phyloP scores from a whole-genome alignment of 1,284 basidiomycete genomes.

The Clitocybe nebularis region DNA sequence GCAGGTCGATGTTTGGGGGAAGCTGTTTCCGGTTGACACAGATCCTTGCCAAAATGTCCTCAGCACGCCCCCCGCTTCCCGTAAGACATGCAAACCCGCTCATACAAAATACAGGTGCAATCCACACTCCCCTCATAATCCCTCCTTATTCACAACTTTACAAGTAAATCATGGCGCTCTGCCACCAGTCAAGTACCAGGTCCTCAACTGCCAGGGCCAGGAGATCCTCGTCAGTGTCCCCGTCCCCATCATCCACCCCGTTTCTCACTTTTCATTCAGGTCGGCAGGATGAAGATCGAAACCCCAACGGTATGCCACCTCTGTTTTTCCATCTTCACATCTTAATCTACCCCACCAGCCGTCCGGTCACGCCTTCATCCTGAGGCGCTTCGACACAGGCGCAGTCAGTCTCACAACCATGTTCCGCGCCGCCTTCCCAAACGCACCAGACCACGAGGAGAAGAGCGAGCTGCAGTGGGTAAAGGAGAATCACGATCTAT shows the following conservation, averaged over 20 bases:
- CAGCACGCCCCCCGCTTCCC: slow-evolving; percentile 37
- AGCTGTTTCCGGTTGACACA: slow-evolving; percentile 14
- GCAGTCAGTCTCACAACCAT: slow-evolving; percentile 96
- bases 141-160: slow-evolving; percentile 9
- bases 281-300: slow-evolving; percentile 87
- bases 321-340: slow-evolving; percentile 10
- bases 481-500: slow-evolving; percentile 74
- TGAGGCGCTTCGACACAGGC: slow-evolving; percentile 93
- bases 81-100: slow-evolving; percentile 35
- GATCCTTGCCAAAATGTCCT: slow-evolving; percentile 14
- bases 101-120: slow-evolving; percentile 31
- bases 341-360: slow-evolving; percentile 40
- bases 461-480: slow-evolving; percentile 84
- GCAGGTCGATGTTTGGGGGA: slow-evolving; percentile 17
- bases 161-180: slow-evolving; percentile 33
- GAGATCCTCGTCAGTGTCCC: slow-evolving; percentile 72
- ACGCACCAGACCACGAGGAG: slow-evolving; percentile 77
- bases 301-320: slow-evolving; percentile 67
- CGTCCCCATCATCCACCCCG: slow-evolving; percentile 3
- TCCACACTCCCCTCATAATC: slow-evolving; percentile 16
- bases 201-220: slow-evolving; percentile 74
- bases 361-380: slow-evolving; percentile 86
- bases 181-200: slow-evolving; percentile 78
- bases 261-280: slow-evolving; percentile 36
- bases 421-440: slow-evolving; percentile 96